Conservation (phyloP, 768 basidiomycete genomes). For the Mycena olivaceomarginata region DNA sequence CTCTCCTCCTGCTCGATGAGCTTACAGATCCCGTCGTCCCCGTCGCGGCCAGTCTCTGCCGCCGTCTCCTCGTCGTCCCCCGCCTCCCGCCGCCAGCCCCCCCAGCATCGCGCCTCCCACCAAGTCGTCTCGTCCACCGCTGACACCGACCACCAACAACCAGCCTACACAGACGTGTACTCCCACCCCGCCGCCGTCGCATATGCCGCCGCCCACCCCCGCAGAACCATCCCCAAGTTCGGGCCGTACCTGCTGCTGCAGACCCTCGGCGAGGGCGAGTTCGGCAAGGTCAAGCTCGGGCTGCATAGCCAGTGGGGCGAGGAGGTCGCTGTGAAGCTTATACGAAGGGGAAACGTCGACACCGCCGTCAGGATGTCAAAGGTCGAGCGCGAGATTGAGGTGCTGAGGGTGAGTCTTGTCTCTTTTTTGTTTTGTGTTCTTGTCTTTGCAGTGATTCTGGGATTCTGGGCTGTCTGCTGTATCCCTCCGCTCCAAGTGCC, state of each 20-base stretch:
- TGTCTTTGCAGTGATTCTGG: background rate
- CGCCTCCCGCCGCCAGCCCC: slow-evolving; percentile 28
- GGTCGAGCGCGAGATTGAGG: slow-evolving; percentile 98
- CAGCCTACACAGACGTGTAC: slow-evolving; percentile 83
- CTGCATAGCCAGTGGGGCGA: slow-evolving; percentile 95
- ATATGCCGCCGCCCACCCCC: slow-evolving; percentile 88
- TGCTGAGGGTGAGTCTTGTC: slow-evolving; percentile 83
- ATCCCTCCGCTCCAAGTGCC: too few species aligned
- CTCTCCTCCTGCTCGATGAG: too few species aligned
- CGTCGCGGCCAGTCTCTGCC: slow-evolving; percentile 42
- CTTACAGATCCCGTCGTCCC: slow-evolving; percentile 37
- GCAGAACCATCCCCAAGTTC: slow-evolving; percentile 93
- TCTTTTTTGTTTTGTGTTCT: slow-evolving; percentile 10
- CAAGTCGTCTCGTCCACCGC: slow-evolving; percentile 57
- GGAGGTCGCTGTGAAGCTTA: slow-evolving; percentile 99
- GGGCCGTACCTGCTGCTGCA: slow-evolving; percentile 97
- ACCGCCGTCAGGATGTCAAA: slow-evolving; percentile 91
- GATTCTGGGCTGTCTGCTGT: background rate
- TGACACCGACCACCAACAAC: slow-evolving; percentile 40
- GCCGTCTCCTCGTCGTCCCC: slow-evolving; percentile 26
- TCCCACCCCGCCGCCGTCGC: slow-evolving; percentile 90
- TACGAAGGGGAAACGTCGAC: slow-evolving; percentile 94
- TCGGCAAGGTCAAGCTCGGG: slow-evolving; percentile 99
- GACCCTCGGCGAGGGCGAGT: slow-evolving; percentile 98
- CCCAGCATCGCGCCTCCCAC: slow-evolving; percentile 47